Evolutionary conservation across 805 yeast species (phyloP), one percentile per base, ranked within the genome.

Genomic region (Brettanomyces bruxellensis): DNA sequence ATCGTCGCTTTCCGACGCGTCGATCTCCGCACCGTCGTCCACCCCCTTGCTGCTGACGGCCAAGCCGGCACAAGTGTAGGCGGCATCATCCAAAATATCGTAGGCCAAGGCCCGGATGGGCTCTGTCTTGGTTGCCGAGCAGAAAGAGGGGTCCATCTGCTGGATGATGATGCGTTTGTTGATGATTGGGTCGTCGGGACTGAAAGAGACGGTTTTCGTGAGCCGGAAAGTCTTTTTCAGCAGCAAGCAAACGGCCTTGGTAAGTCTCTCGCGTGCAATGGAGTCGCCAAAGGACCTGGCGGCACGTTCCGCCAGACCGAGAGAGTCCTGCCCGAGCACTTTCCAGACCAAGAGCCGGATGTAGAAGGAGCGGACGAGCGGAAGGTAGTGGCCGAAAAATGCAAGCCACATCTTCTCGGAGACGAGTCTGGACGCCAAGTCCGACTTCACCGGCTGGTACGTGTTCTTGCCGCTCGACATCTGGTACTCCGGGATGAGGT

Each of bases 301-400:
- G 14, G 9, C 7, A 4, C 14, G 14, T 30, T 25, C 9, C 34
- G 25, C 12, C 13, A 43, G 22, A 23, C 25, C 47, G 3, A 55
- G 18, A 11, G 58, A 51, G 18, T 47, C 43, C 14, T 56, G 67
- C 46, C 49, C 81, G 67, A 58, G 66, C 61, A 40, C 61, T 51
- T 86, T 74, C 84, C 91, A 87, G 42, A 86, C 71, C 14, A 87
- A 49, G 23, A 87, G 68, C 38, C 89, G 68, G 42, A 76, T 69
- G 59, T 80, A 87, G 55, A 80, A 84, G 4, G 83, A 73, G 35
- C 95, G 68, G 24, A 86, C 80, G 14, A 86, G 61, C 3, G 95
- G 89, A 55, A 80, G 76, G 87, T 95, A 88, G 62, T 88, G 95
- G 36, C 81, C 74, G 55, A 87, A 79, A 49, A 75, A 76, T 42